Evolutionary conservation across 2,329 filamentous ascomycete species (phyloP).

Genomic region (Colletotrichum sp.): DNA sequence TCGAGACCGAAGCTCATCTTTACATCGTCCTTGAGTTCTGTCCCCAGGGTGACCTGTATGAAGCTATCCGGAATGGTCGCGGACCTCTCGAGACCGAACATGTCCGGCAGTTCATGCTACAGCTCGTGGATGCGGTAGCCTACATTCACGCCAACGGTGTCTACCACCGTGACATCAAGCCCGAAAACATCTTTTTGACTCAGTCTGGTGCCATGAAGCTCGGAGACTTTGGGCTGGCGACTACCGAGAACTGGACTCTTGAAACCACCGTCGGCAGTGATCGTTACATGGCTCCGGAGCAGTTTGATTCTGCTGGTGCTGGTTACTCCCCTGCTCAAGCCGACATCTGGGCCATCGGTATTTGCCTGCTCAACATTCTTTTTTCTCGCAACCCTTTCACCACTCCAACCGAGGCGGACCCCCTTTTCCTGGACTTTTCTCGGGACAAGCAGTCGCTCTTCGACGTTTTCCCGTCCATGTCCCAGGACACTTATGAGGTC

Average conservation of each 20-base stretch:
- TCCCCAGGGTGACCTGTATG: conserved; percentile 93
- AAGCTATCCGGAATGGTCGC: conserved; percentile 88
- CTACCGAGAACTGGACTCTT: conserved; percentile 86
- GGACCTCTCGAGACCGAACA: conserved; percentile 95
- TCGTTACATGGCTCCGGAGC: conserved; percentile 98
- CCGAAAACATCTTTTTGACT: conserved; percentile 97
- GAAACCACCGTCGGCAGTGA: conserved; percentile 96
- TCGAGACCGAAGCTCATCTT: conserved; percentile 88
- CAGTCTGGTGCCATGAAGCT: conserved; percentile 91
- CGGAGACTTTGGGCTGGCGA: conserved; percentile 94
- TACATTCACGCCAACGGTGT: conserved; percentile 91
- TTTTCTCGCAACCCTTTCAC: conserved; percentile 98
- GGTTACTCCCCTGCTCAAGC: conserved; percentile 94
- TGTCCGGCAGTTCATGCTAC: conserved; percentile 95
- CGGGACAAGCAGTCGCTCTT: conserved; percentile 95
- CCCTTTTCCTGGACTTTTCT: conserved; percentile 90
- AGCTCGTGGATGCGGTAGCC: conserved; percentile 87
- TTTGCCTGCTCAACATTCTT: conserved; percentile 94
- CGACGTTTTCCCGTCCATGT: conserved; percentile 98
- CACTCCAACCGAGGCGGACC: conserved; percentile 86
- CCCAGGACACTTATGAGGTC: conserved; percentile 95
- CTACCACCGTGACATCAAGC: conserved; percentile 98
- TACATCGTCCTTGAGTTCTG: conserved; percentile 97
- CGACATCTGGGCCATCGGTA: conserved; percentile 96
- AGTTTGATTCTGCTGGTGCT: conserved; percentile 85